These are phyloP conservation scores for Nicotiana tabacum DNA, from an alignment of 257 asterid species.

Conservation along the genomic window DNA sequence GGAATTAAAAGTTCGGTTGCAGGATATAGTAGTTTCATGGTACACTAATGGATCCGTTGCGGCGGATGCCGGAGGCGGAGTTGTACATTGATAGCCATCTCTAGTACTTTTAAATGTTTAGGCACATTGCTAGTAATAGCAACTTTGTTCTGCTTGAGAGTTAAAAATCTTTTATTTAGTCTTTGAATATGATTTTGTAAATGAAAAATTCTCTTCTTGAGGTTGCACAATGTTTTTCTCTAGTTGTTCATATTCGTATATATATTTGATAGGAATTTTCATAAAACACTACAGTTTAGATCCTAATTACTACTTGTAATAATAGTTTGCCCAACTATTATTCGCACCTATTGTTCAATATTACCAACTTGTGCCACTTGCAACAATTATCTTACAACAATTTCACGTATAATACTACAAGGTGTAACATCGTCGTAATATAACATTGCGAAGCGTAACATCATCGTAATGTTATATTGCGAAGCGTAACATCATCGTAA, in stretches of 20 bases:
- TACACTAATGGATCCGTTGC: slow-evolving; percentile 17
- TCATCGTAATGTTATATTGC: too few relatives aligned
- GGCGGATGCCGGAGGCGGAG: not conserved
- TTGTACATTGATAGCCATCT: not conserved
- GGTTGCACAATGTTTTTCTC: not conserved
- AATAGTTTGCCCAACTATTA: too few relatives aligned
- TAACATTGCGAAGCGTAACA: too few relatives aligned
- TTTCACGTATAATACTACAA: too few relatives aligned
- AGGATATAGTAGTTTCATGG: slow-evolving; percentile 46
- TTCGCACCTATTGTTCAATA: too few relatives aligned
- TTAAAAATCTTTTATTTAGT: too few relatives aligned
- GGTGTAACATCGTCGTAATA: too few relatives aligned
- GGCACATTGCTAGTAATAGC: not conserved
- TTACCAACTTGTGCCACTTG: too few relatives aligned
- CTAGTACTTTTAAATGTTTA: not conserved
- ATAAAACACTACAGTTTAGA: too few relatives aligned
- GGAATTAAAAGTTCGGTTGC: slow-evolving; percentile 48
- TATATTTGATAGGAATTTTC: not conserved
- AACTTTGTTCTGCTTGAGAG: not conserved
- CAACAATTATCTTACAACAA: too few relatives aligned
- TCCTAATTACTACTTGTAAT: too few relatives aligned
- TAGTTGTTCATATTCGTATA: not conserved
- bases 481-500: too few relatives aligned
- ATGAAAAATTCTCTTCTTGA: not conserved
- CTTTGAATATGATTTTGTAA: not conserved